These are phyloP conservation scores for Tetracladium marchalianum DNA, from an alignment of 495 filamentous ascomycete genomes.

Conservation along the genomic window DNA sequence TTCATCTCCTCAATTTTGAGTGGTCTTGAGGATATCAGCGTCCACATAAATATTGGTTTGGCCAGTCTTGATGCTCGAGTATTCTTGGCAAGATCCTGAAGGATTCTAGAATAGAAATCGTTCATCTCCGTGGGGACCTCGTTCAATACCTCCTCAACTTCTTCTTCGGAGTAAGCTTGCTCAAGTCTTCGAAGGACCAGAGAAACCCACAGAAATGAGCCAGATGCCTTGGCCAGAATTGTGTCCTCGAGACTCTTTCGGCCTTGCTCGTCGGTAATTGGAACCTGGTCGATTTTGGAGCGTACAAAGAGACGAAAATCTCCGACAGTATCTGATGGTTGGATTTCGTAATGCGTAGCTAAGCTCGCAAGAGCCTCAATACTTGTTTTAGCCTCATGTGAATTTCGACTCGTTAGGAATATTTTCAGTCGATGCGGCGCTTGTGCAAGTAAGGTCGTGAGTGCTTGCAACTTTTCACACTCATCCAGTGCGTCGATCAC, in stretches of 20 bases:
- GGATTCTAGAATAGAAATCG: conserved; percentile 22
- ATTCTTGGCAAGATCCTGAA: conserved; percentile 10
- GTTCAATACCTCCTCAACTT: conserved; percentile 21
- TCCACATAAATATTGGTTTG: conserved; percentile 25
- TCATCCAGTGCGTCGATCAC: conserved; percentile 36
- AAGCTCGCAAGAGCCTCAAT: neutral
- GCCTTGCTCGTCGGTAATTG: conserved; percentile 7
- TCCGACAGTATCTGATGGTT: conserved; percentile 12
- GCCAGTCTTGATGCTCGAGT: conserved; percentile 16
- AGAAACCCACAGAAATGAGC: conserved; percentile 28
- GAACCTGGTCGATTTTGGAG: conserved; percentile 8
- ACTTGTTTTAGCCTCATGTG: neutral
- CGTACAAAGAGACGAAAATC: conserved; percentile 19
- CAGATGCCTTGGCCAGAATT: conserved; percentile 24
- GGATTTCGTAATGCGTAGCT: conserved; percentile 1
- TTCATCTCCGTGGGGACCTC: conserved; percentile 28
- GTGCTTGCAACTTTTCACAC: conserved; percentile 6
- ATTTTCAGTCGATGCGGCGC: conserved; percentile 1
- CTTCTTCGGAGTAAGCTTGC: conserved; percentile 20
- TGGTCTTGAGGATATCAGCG: conserved; percentile 20
- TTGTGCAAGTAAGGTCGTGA: conserved; percentile 2
- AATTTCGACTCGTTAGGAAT: conserved; percentile 8
- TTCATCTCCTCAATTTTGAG: conserved; percentile 24
- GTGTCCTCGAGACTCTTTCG: conserved; percentile 13
- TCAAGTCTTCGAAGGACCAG: conserved; percentile 25